A percentile compares a stretch with the other conserved stretches of the same genome.
phyloP scores from a whole-genome alignment of 768 basidiomycete genomes.

The Xerocomus potaroensis region DNA sequence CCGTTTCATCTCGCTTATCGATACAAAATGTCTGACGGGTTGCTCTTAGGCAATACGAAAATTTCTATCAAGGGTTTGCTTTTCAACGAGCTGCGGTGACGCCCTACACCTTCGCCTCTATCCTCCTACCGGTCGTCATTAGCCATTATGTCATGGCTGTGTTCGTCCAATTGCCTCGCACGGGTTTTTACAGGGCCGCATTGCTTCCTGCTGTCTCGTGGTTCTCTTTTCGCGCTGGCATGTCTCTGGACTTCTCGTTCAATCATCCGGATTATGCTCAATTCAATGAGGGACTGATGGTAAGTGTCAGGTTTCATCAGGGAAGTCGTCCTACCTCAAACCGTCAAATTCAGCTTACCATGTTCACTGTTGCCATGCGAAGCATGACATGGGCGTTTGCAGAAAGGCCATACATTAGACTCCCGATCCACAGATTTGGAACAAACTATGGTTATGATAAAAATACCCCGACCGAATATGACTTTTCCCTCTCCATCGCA shows the following conservation, averaged over 20 bases:
- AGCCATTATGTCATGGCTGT: slow-evolving; percentile 50
- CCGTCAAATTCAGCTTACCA: slow-evolving; percentile 10
- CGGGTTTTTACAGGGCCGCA: slow-evolving; percentile 39
- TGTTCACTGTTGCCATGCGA: slow-evolving; percentile 26
- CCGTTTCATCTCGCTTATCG: not conserved
- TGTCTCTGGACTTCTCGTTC: slow-evolving; percentile 22
- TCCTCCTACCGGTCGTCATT: slow-evolving; percentile 39
- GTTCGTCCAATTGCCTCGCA: slow-evolving; percentile 46
- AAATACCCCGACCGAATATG: not conserved
- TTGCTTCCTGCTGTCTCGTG: slow-evolving; percentile 48
- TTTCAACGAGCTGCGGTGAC: slow-evolving; percentile 17
- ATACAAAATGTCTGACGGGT: not conserved
- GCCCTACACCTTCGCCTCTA: slow-evolving; percentile 29
- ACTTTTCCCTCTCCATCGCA: slow-evolving; percentile 6
- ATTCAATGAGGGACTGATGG: slow-evolving; percentile 21
- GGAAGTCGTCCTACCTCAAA: not conserved
- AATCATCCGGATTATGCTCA: slow-evolving; percentile 5
- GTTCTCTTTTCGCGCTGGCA: slow-evolving; percentile 37
- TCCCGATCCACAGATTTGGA: slow-evolving; percentile 1
- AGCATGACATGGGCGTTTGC: slow-evolving; percentile 19
- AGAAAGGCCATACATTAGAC: slow-evolving; percentile 9
- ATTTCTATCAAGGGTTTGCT: slow-evolving; percentile 10
- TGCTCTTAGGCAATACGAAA: slow-evolving; percentile 3
- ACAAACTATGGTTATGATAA: not conserved
- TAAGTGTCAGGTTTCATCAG: slow-evolving; percentile 4